Evolutionary conservation across 2,329 filamentous ascomycete genomes (phyloP).

Genomic region (Acrocalymma vagum): DNA sequence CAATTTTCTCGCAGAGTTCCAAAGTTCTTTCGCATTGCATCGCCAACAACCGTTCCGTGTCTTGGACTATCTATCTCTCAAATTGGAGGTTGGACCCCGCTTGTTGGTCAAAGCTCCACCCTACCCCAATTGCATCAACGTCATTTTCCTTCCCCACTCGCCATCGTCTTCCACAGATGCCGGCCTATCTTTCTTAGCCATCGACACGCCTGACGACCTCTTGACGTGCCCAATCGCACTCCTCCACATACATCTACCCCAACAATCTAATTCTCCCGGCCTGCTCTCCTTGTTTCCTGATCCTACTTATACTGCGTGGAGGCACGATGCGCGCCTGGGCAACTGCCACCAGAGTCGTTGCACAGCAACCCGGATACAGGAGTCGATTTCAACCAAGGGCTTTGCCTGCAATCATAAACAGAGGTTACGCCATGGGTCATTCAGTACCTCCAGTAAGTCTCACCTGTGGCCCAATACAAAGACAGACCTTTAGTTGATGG

Average conservation of each 20-base stretch:
- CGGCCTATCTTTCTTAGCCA: too few species aligned
- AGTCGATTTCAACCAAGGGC: slow-evolving; percentile 41
- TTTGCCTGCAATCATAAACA: slow-evolving; percentile 45
- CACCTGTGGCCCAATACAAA: background rate
- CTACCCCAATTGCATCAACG: slow-evolving; percentile 5
- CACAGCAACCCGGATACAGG: slow-evolving; percentile 36
- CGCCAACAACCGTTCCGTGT: background rate
- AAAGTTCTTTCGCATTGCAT: background rate
- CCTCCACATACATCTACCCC: too few species aligned
- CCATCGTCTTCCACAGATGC: too few species aligned
- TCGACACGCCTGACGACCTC: slow-evolving; percentile 13
- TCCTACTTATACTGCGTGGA: slow-evolving; percentile 1
- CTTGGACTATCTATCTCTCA: background rate
- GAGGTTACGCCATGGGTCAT: slow-evolving; percentile 55
- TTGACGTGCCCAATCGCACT: slow-evolving; percentile 10
- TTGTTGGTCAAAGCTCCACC: slow-evolving; percentile 18
- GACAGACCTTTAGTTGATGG: slow-evolving; percentile 19
- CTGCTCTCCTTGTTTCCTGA: slow-evolving; percentile 6
- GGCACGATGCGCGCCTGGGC: slow-evolving; percentile 43
- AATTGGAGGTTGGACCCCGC: slow-evolving; percentile 13
- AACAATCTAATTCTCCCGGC: too few species aligned
- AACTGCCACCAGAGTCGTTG: slow-evolving; percentile 39
- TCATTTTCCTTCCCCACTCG: too few species aligned
- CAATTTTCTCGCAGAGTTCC: too few species aligned
- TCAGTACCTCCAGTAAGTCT: slow-evolving; percentile 49